Evolutionary conservation across 495 filamentous ascomycete species (phyloP).

Genomic region (Tuber magnatum): DNA sequence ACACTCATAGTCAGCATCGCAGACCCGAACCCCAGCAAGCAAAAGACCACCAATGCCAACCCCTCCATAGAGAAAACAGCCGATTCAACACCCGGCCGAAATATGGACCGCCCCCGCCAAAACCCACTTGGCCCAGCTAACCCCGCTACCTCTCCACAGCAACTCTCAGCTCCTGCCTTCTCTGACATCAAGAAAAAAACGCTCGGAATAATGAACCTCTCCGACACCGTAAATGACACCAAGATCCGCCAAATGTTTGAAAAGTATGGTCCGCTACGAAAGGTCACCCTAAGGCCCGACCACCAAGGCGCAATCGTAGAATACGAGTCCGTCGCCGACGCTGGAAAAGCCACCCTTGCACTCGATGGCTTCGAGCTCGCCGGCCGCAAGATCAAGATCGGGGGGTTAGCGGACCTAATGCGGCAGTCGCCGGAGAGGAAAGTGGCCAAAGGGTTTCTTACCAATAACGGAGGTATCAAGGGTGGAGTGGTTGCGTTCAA

Average conservation of each 20-base stretch:
- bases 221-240: conserved; percentile 64
- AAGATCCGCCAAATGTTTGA: conserved; percentile 61
- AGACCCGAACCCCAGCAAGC: conserved; percentile 37
- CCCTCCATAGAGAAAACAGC: conserved; percentile 9
- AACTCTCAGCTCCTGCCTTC: conserved; percentile 19
- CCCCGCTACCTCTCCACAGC: conserved; percentile 10
- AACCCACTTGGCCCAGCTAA: conserved; percentile 35
- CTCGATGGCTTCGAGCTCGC: conserved; percentile 65
- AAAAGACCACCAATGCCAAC: conserved; percentile 32
- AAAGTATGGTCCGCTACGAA: conserved; percentile 57
- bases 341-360: conserved; percentile 66
- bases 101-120: conserved; percentile 11
- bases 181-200: conserved; percentile 52
- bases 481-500: conserved; percentile 48
- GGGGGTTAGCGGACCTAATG: conserved; percentile 62
- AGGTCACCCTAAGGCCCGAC: conserved; percentile 61
- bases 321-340: conserved; percentile 59
- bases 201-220: conserved; percentile 58
- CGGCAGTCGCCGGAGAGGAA: conserved; percentile 51
- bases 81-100: conserved; percentile 21
- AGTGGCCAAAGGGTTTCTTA: conserved; percentile 47
- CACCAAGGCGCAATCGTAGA: conserved; percentile 86
- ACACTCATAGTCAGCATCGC: conserved; percentile 63
- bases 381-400: conserved; percentile 60
- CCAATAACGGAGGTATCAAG: conserved; percentile 43